These are phyloP conservation scores for Candolleomyces eurysporus DNA, from an alignment of 768 basidiomycete species.

Conservation along the genomic window DNA sequence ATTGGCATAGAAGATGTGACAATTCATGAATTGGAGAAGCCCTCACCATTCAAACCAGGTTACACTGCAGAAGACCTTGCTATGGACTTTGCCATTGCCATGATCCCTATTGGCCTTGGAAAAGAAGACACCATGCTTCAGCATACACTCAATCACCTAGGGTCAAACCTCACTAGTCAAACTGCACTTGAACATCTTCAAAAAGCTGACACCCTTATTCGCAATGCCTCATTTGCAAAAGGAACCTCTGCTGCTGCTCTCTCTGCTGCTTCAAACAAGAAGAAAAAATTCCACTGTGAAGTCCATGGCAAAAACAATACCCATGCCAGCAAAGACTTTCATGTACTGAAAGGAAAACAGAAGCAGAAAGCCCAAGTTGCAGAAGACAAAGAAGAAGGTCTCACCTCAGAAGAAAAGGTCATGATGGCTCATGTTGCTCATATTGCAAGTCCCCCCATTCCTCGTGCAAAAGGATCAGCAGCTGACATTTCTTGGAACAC, in stretches of 20 bases:
- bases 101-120: not conserved
- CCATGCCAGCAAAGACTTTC: not conserved
- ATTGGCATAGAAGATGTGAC: not conserved
- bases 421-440: constrained; percentile 1
- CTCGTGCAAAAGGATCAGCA: not conserved
- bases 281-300: not conserved
- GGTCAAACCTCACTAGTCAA: not conserved
- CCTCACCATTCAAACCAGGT: not conserved
- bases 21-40: not conserved
- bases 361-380: not conserved
- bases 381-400: not conserved
- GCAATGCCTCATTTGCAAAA: not conserved
- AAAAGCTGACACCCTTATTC: not conserved
- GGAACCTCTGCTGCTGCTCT: not conserved
- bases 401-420: not conserved
- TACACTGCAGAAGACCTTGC: not conserved
- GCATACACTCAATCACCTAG: not conserved
- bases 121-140: not conserved
- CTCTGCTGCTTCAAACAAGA: not conserved
- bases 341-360: not conserved
- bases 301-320: not conserved
- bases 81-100: not conserved
- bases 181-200: not conserved
- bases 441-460: not conserved
- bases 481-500: constrained; percentile 12